Evolutionary conservation across 495 filamentous ascomycete genomes (phyloP), one percentile per base, ranked within the genome.

Genomic region (Penicillium simplicissimum): DNA sequence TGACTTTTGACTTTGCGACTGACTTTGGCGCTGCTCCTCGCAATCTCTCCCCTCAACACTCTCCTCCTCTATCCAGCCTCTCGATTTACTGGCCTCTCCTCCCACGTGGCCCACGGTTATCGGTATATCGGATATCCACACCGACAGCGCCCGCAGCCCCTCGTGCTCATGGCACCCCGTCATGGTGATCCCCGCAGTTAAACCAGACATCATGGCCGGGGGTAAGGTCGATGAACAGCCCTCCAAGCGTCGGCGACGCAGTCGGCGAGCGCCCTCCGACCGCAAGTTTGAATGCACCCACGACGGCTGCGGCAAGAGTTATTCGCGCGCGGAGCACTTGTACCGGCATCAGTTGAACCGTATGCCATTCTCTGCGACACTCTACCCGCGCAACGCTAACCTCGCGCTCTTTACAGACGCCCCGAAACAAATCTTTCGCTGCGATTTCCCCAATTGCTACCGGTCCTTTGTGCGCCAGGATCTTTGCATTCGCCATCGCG

Each of bases 271-370:
- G 33, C 79, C 89, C 35, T 62, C 79, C 37, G 94, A 97, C 73
- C 96, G 95, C 77, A 97, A 96, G 70, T 98, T 96, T 64, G 89
- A 93, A 65, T 98, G 95, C 73, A 87, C 89, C 11, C 87, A 91
- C 52, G 88, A 92, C 64, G 91, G 88, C 31, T 98, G 95, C 64
- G 92, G 91, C 25, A 98, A 96, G 82, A 93, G 89, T 70, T 98
- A 98, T 75, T 97, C 94, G 23, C 86, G 95, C 66, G 94, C 94
- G 23, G 95, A 98, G 75, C 95, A 98, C 79, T 82, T 98, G 73
- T 97, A 97, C 74, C 87, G 95, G 23, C 95, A 98, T 76, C 94
- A 97, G 76, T 76, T 98, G 66, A 98, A 98, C 68, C 95, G 95
- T 88, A 88, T 81, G 81, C 58, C 34, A 25, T 49, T 49, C 23